A percentile compares a stretch with the other conserved stretches of the same genome.
Conservation (phyloP, 2,329 filamentous ascomycete species). For the Phoma sp. region DNA sequence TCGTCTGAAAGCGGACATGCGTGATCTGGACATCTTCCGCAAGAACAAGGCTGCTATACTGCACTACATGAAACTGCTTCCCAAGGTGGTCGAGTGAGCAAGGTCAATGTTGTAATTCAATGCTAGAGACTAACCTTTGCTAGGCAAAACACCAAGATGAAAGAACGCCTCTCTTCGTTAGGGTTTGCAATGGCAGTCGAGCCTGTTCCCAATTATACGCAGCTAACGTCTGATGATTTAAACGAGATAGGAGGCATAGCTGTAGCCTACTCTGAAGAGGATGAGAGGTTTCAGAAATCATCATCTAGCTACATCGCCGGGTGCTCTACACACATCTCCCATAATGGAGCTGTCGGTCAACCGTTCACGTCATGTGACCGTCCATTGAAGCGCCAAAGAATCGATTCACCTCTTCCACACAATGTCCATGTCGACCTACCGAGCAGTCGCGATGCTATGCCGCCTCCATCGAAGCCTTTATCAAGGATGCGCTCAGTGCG, state of each 20-base stretch:
- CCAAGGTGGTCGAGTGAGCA: slow-evolving; percentile 38
- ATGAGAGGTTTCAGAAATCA: slow-evolving; percentile 17
- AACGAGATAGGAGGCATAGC: slow-evolving; percentile 20
- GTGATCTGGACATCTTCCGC: slow-evolving; percentile 30
- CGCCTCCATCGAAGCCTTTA: slow-evolving; percentile 44
- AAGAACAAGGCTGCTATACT: slow-evolving; percentile 33
- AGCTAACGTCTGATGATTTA: slow-evolving; percentile 11
- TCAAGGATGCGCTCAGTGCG: slow-evolving; percentile 38
- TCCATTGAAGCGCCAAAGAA: slow-evolving; percentile 42
- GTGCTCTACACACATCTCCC: slow-evolving; percentile 29
- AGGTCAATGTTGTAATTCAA: background rate
- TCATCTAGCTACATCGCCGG: slow-evolving; percentile 36
- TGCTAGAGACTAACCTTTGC: slow-evolving; percentile 14
- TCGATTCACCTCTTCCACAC: slow-evolving; percentile 37
- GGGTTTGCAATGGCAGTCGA: slow-evolving; percentile 40
- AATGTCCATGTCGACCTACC: slow-evolving; percentile 24
- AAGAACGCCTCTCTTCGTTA: slow-evolving; percentile 33
- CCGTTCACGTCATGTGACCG: slow-evolving; percentile 26
- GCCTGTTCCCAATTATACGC: slow-evolving; percentile 33
- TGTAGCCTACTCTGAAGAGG: background rate
- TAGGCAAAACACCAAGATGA: slow-evolving; percentile 43
- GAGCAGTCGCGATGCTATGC: slow-evolving; percentile 48
- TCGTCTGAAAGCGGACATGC: slow-evolving; percentile 23
- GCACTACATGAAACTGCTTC: slow-evolving; percentile 39
- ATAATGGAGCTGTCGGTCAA: no score